Base-by-base conservation (phyloP, 2,329 filamentous ascomycete genomes). In the Sordariomycetes sp. region DNA sequence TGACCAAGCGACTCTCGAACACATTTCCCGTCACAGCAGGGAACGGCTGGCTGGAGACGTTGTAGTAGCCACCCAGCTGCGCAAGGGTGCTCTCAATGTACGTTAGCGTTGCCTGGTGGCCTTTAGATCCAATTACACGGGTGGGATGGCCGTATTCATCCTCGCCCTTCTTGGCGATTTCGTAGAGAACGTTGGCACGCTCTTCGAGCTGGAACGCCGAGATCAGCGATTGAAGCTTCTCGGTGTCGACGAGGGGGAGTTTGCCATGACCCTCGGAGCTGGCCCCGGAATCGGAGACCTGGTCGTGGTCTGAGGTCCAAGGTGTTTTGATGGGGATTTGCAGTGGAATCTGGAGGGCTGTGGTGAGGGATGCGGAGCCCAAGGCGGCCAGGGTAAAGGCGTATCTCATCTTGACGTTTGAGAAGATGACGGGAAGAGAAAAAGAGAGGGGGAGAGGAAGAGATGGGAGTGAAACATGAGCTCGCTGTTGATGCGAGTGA, bases 111-210 rank as follows among this genome's bases (percentile, higher is more conserved):
- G 65, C 73, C n/a, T 62, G 47, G 45, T 84, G 80, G 18, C 79
- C 76, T 50, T 69, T 49, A 41, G 76, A 81, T 20, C 80, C 79
- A 42, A 85, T 83, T 16, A 84, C 79, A 34, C 80, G 69, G 2
- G 80, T 85, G 2, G 80, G 80, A 45, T 79, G 79, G 40, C 72
- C 71, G 48, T 76, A 82, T 41, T 82, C 75, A 2, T 67, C 60
- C 39, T 70, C 58, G 9, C 69, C 67, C 34, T 68, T 59, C 51
- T 78, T 63, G 1, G 80, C 79, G 36, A 83, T 70, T 33, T 70
- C 59, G 45, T 71, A 83, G 8, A 86, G 68, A 26, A 72, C 54
- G 45, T 78, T 61, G 5, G 80, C 74, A 15, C 78, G 72, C 5
- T 61, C 54, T 27, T 79, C 54, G 6, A 86, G 69, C 17, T 68